Conservation (phyloP, 179 eudicot genomes). For the Actinidia chinensis region DNA sequence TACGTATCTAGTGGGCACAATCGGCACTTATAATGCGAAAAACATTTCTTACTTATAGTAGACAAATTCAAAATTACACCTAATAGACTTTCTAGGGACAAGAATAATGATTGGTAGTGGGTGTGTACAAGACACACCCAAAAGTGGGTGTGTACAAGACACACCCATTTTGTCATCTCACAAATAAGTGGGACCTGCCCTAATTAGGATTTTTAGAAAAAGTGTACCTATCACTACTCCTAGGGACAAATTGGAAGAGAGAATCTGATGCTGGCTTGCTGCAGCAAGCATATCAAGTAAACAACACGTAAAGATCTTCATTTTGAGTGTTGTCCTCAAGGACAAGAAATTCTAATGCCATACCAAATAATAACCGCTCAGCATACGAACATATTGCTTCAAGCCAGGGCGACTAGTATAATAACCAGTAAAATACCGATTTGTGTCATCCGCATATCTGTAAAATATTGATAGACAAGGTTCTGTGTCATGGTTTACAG, state of each 20-base stretch:
- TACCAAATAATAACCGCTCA: slow-evolving; percentile 94
- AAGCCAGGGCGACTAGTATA: slow-evolving; percentile 88
- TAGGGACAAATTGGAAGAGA: too few relatives aligned
- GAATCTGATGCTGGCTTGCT: background rate
- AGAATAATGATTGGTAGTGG: too few relatives aligned
- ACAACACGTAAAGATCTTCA: slow-evolving; percentile 6
- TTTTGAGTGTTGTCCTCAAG: background rate
- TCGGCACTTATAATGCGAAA: background rate
- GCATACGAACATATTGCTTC: slow-evolving; percentile 63
- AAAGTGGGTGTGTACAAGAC: too few relatives aligned
- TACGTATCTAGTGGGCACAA: background rate
- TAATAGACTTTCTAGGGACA: slow-evolving; percentile 3
- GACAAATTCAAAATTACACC: background rate
- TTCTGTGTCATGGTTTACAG: background rate
- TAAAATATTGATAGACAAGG: slow-evolving; percentile 16
- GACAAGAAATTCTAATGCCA: background rate
- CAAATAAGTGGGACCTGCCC: too few relatives aligned
- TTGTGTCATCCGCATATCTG: slow-evolving; percentile 71
- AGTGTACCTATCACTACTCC: too few relatives aligned
- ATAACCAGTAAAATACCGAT: slow-evolving; percentile 89
- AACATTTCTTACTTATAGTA: background rate
- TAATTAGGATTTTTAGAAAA: too few relatives aligned
- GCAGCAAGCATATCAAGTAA: slow-evolving; percentile 6
- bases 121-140: too few relatives aligned
- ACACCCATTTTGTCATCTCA: too few relatives aligned